Evolutionary conservation across 768 basidiomycete species (phyloP).

Genomic region (Tylopilus sp.): DNA sequence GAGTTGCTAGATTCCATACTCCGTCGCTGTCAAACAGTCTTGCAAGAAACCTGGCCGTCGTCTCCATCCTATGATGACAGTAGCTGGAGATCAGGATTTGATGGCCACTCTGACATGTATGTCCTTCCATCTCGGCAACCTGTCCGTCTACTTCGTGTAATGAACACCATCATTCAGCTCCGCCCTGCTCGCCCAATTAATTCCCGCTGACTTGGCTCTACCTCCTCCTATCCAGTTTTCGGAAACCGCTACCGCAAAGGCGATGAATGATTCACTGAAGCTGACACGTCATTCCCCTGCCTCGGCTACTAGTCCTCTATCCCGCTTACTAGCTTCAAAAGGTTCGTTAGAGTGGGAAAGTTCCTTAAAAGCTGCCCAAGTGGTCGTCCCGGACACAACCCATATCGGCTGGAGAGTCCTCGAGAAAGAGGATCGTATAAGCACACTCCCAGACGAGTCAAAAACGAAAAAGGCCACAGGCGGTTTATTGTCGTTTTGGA

Average conservation of each 20-base stretch:
- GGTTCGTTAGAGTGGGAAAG: constrained; percentile 77
- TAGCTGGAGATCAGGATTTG: constrained; percentile 41
- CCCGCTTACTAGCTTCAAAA: constrained; percentile 65
- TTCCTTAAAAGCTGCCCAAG: constrained; percentile 53
- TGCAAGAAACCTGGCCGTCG: constrained; percentile 51
- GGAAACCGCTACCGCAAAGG: constrained; percentile 55
- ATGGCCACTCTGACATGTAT: constrained; percentile 59
- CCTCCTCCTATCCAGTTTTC: constrained; percentile 48
- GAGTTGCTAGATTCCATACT: constrained; percentile 60
- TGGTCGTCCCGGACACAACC: constrained; percentile 44
- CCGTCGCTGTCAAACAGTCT: constrained; percentile 48
- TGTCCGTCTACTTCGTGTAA: constrained; percentile 1
- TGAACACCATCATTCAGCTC: constrained; percentile 32
- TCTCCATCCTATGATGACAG: constrained; percentile 24
- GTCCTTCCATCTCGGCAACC: constrained; percentile 20
- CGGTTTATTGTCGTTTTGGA: constrained; percentile 74
- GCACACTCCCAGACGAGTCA: constrained; percentile 34
- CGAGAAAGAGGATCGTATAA: constrained; percentile 44
- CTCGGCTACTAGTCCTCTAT: constrained; percentile 60
- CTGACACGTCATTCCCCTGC: constrained; percentile 58
- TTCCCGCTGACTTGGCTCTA: constrained; percentile 51
- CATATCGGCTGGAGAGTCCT: constrained; percentile 74
- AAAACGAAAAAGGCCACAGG: constrained; percentile 47
- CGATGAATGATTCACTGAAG: constrained; percentile 57
- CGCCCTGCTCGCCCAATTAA: constrained; percentile 38